Conservation (phyloP, 192 early-diverging fungal genomes). For the Phlyctochytrium bullatum region DNA sequence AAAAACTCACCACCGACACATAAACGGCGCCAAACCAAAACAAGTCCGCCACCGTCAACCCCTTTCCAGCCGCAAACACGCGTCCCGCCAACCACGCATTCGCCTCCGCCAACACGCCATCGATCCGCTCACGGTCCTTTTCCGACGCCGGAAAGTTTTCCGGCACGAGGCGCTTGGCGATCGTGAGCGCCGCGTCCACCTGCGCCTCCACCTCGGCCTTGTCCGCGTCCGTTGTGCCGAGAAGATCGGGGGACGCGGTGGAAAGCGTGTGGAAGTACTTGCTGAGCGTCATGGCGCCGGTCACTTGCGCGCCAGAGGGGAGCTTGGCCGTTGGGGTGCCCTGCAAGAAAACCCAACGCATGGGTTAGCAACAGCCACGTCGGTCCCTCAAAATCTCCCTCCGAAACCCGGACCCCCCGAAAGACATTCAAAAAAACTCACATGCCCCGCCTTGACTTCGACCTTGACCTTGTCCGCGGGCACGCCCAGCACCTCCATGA, state of each 20-base stretch:
- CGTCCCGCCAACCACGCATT: conserved; percentile 2
- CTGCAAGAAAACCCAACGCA: not conserved
- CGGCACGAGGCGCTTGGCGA: conserved; percentile 6
- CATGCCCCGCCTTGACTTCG: not conserved
- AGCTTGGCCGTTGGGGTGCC: conserved; percentile 16
- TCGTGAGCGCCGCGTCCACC: conserved; percentile 16
- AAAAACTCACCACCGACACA: conserved; percentile 19
- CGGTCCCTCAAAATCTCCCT: not conserved
- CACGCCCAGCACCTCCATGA: not conserved
- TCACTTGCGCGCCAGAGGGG: conserved; percentile 16
- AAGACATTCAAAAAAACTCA: not conserved
- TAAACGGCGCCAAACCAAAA: conserved; percentile 19
- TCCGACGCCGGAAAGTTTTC: conserved; percentile 7
- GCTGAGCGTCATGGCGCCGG: conserved; percentile 4
- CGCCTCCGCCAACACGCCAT: not conserved
- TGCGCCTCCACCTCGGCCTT: conserved; percentile 18
- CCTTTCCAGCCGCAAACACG: conserved; percentile 12
- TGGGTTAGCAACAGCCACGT: not conserved
- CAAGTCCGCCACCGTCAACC: conserved; percentile 18
- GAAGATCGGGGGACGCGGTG: conserved; percentile 1
- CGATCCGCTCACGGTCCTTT: not conserved
- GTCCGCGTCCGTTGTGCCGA: conserved; percentile 1
- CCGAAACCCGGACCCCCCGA: too few relatives aligned
- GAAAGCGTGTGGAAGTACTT: conserved; percentile 9
- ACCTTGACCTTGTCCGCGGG: not conserved